Conservation (phyloP, 2,329 filamentous ascomycete genomes). For the Scedosporium aurantiacum region DNA sequence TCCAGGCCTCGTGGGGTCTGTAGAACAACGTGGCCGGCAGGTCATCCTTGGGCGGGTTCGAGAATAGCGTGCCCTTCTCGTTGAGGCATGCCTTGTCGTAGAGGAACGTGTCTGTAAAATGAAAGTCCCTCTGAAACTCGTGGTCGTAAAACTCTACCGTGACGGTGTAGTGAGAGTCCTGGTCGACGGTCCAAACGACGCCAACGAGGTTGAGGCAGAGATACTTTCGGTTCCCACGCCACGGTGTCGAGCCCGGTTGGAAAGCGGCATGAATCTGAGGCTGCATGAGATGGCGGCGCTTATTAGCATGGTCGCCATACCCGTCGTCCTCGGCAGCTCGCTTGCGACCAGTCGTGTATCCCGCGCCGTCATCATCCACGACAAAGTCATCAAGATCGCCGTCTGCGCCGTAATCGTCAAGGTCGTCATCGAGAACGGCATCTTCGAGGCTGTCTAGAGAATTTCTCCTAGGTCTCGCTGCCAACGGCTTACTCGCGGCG, state of each 20-base stretch:
- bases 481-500: constrained; percentile 7
- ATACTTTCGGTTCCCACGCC: constrained; percentile 89
- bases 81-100: constrained; percentile 94
- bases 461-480: constrained; percentile 18
- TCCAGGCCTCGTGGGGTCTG: constrained; percentile 95
- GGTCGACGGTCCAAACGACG: constrained; percentile 93
- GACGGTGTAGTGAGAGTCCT: constrained; percentile 85
- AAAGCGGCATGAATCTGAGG: constrained; percentile 68
- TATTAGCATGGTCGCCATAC: constrained; percentile 30
- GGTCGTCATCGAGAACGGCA: constrained; percentile 59
- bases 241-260: constrained; percentile 85
- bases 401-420: constrained; percentile 32
- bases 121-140: constrained; percentile 83
- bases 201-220: constrained; percentile 87
- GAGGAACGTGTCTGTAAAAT: constrained; percentile 91
- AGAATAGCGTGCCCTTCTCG: constrained; percentile 76
- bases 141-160: constrained; percentile 97
- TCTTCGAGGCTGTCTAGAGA: constrained; percentile 63
- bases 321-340: constrained; percentile 44
- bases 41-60: constrained; percentile 59
- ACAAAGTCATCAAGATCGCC: constrained; percentile 70
- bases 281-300: constrained; percentile 37
- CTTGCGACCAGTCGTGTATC: constrained; percentile 55
- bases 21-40: constrained; percentile 80
- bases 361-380: constrained; percentile 87